Evolutionary conservation across 768 basidiomycete species (phyloP), one percentile per base, ranked within the genome.

Genomic region (Fomitopsis serialis): DNA sequence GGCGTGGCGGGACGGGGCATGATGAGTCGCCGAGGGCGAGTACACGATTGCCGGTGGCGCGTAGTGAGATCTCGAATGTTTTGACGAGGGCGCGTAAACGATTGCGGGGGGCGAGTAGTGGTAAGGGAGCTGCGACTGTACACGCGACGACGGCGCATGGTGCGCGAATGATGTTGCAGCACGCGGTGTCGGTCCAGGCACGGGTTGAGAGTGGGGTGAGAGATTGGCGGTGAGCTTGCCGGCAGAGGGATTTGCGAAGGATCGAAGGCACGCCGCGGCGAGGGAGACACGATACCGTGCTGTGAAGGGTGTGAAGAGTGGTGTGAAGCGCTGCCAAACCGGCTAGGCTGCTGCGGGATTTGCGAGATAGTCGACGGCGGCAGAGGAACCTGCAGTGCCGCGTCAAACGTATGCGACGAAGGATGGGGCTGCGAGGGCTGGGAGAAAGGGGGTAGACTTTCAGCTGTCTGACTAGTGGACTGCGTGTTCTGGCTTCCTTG

Each of bases 11-110:
- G 54, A 45, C 40, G 53, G 47, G 15, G 37, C 44, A 17, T 57
- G 59, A 27, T 59, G 63, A n/a, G 62, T 27, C 24, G 48, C 59
- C 3, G 63, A 59, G 23, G 64, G 56, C 44, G 83, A 76, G 55
- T 82, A 77, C 11, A 78, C 78, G 53, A 85, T 78, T 0, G 77
- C 73, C 13, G 83, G 83, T 17, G 84, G 83, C 8, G 79, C 70
- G 58, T 86, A 86, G 58, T 77, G 75, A 49, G 79, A 71, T 50
- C 64, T 70, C 24, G 72, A 68, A 58, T 75, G 75, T 50, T 74
- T 74, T 48, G 60, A 61, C 42, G 64, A 65, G 0, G 83, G 78
- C 19, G 83, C 81, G 64, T 85, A 84, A 51, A 82, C 73, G 57
- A 84, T 84, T 54, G 80, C 77, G 25, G 82, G 80, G 2, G 77